These are phyloP conservation scores for Salix purpurea DNA, from an alignment of 345 rosid species.

Conservation along the genomic window DNA sequence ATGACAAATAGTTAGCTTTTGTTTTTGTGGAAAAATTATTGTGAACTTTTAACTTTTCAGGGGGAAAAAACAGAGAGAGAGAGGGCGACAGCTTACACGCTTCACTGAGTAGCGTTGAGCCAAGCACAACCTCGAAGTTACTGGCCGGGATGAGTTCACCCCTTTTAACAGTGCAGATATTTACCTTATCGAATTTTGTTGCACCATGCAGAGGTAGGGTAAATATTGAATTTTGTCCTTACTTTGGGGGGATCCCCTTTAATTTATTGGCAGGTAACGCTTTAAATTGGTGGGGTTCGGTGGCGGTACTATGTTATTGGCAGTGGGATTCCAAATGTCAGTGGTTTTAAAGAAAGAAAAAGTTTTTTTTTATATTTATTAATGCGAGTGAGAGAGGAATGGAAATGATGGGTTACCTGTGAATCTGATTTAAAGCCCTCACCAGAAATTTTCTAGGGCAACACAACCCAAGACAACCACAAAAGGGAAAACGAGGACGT, in stretches of 20 bases:
- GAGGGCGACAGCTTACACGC: not conserved
- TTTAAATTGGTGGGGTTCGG: no score
- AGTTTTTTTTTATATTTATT: no score
- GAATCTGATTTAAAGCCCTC: not conserved
- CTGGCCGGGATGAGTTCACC: not conserved
- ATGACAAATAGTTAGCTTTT: not conserved
- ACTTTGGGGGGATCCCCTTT: not conserved
- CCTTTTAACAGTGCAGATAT: not conserved
- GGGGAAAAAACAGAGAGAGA: no score
- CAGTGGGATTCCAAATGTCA: not conserved
- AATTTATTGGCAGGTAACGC: not conserved
- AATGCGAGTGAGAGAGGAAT: not conserved
- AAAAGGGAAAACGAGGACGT: not conserved
- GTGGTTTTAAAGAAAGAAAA: not conserved
- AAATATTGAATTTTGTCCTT: not conserved
- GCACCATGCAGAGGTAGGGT: not conserved
- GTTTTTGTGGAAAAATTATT: not conserved
- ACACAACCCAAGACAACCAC: not conserved
- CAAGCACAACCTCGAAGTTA: not conserved
- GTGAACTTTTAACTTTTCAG: not conserved
- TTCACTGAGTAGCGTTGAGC: not conserved
- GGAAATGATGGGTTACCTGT: not conserved
- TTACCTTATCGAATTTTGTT: not conserved
- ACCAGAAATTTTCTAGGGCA: not conserved
- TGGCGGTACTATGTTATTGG: not conserved